Percentiles rank a stretch among this genome's conserved stretches.
Evolutionary conservation across 2,329 filamentous ascomycete species (phyloP).

Genomic region (Fusarium avenaceum): DNA sequence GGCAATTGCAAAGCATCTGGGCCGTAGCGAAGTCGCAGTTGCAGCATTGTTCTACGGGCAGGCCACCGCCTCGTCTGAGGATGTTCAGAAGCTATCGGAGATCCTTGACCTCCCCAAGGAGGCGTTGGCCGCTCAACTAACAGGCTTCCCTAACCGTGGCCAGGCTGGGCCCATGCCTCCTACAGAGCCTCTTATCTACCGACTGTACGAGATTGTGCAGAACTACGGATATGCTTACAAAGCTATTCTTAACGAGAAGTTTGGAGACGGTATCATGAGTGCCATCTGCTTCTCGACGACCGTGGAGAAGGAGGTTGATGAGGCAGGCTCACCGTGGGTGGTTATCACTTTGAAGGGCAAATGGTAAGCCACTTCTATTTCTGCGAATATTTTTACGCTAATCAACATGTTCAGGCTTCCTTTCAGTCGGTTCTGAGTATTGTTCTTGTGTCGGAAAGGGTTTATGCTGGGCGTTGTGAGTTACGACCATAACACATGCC

Average conservation of each 20-base stretch:
- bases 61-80: slow-evolving; percentile 77
- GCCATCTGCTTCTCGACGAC: slow-evolving; percentile 92
- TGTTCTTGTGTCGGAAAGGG: not conserved
- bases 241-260: slow-evolving; percentile 95
- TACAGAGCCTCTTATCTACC: slow-evolving; percentile 74
- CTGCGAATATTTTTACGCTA: not conserved
- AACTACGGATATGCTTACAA: slow-evolving; percentile 98
- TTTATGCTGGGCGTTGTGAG: not conserved
- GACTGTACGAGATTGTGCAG: slow-evolving; percentile 93
- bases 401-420: slow-evolving; percentile 48
- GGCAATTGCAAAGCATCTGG: slow-evolving; percentile 78
- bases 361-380: slow-evolving; percentile 70
- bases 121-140: slow-evolving; percentile 72
- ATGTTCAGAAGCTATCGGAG: slow-evolving; percentile 73
- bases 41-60: slow-evolving; percentile 95
- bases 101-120: slow-evolving; percentile 72
- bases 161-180: slow-evolving; percentile 63
- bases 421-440: slow-evolving; percentile 51
- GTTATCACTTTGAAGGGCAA: slow-evolving; percentile 87
- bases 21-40: slow-evolving; percentile 84
- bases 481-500: not conserved
- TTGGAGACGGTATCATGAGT: slow-evolving; percentile 95
- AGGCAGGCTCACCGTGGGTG: slow-evolving; percentile 84
- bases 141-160: slow-evolving; percentile 84
- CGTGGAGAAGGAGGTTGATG: slow-evolving; percentile 93